Percentiles rank a stretch among this genome's conserved stretches.
These are phyloP conservation scores for Tulasnella sp. DNA, from an alignment of 768 basidiomycete genomes.

Conservation along the genomic window DNA sequence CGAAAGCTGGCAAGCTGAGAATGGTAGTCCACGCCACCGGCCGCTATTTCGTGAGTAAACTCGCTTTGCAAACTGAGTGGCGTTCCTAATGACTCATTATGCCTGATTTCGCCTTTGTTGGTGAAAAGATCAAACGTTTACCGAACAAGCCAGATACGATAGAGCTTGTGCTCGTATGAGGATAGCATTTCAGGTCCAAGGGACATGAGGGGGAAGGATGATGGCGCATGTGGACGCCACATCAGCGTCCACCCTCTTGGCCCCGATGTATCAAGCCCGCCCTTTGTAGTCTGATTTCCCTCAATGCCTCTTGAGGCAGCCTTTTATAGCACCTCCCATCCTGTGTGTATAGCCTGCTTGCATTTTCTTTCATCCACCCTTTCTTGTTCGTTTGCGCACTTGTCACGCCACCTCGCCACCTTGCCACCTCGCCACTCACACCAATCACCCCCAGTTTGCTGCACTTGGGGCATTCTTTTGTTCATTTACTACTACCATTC, in stretches of 20 bases:
- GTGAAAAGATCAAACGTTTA: conserved; percentile 14
- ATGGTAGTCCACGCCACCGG: conserved; percentile 20
- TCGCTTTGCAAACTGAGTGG: neutral
- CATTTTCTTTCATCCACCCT: neutral
- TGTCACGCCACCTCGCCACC: neutral
- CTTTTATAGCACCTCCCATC: neutral
- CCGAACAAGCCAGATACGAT: conserved; percentile 21
- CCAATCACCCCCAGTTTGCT: neutral
- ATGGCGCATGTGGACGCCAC: neutral
- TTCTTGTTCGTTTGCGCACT: neutral
- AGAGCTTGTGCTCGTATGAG: conserved; percentile 19
- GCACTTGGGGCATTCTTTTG: neutral
- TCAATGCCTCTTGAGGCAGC: neutral
- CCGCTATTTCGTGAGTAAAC: conserved; percentile 12
- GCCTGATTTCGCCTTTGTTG: no score
- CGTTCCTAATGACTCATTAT: neutral
- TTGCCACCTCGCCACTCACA: neutral
- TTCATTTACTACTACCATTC: neutral
- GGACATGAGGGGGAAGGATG: neutral
- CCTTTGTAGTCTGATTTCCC: neutral
- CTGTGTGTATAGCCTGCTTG: neutral
- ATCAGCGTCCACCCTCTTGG: neutral
- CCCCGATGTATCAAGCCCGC: neutral
- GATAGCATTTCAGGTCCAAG: neutral
- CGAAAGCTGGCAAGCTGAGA: conserved; percentile 18